Conservation (phyloP, 768 basidiomycete genomes). For the Hygrophorus russula region DNA sequence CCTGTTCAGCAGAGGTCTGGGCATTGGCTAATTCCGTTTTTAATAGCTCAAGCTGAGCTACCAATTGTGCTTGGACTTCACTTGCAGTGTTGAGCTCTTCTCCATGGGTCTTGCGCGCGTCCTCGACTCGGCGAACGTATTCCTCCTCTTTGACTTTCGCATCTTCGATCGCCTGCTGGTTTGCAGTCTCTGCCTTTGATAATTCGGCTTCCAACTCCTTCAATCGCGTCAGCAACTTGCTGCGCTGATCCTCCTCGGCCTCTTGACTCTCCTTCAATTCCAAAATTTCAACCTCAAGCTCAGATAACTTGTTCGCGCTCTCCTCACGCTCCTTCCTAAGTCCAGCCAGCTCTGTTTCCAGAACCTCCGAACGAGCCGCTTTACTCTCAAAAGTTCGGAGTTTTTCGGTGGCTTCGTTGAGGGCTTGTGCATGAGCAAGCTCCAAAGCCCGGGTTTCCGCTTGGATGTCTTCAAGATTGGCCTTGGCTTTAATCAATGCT, state of each 20-base stretch:
- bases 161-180: conserved; percentile 36
- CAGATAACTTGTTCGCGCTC: conserved; percentile 57
- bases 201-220: conserved; percentile 45
- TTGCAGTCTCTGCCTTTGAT: conserved; percentile 32
- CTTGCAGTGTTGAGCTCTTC: conserved; percentile 32
- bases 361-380: conserved; percentile 26
- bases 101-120: conserved; percentile 30
- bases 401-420: conserved; percentile 35
- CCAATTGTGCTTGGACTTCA: conserved; percentile 32
- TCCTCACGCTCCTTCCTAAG: conserved; percentile 64
- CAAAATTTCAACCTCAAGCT: conserved; percentile 72
- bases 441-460: conserved; percentile 42
- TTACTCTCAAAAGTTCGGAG: conserved; percentile 36
- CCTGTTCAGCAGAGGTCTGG: conserved; percentile 35
- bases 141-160: conserved; percentile 38
- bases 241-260: conserved; percentile 46
- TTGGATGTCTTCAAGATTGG: conserved; percentile 44
- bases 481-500: conserved; percentile 51
- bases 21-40: conserved; percentile 35
- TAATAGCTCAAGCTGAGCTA: conserved; percentile 33
- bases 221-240: conserved; percentile 31
- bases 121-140: conserved; percentile 25
- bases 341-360: conserved; percentile 37
- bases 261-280: conserved; percentile 69
- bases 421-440: conserved; percentile 34